Evolutionary conservation across 179 eudicot species (phyloP).

Genomic region (Pouteria campechiana): DNA sequence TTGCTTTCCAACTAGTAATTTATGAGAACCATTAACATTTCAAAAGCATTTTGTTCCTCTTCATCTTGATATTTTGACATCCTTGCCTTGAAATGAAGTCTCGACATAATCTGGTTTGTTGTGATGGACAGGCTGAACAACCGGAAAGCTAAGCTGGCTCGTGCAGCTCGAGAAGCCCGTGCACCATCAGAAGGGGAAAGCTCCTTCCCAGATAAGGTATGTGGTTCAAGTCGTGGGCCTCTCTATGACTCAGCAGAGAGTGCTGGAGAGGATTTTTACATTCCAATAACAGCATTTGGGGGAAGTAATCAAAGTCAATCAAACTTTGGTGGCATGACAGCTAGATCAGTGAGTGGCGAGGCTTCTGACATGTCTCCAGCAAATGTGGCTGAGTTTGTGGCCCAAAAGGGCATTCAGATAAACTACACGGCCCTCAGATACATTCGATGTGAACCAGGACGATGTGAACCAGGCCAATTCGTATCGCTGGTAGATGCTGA

Average conservation of each 20-base stretch:
- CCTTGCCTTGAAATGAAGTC: too few species aligned
- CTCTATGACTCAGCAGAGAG: slow-evolving; percentile 27
- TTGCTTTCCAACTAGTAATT: too few species aligned
- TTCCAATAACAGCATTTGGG: slow-evolving; percentile 17
- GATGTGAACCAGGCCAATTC: slow-evolving; percentile 42
- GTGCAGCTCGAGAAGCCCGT: slow-evolving; percentile 65
- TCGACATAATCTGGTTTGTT: too few species aligned
- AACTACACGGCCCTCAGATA: too few species aligned
- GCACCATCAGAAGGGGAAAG: slow-evolving; percentile 35
- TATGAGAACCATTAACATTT: too few species aligned
- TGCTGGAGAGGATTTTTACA: slow-evolving; percentile 13
- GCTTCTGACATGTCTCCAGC: slow-evolving; percentile 11
- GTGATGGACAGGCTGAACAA: slow-evolving; percentile 64
- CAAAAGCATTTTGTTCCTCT: too few species aligned
- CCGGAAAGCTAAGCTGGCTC: slow-evolving; percentile 82
- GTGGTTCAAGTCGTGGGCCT: slow-evolving; percentile 17
- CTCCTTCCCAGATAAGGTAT: slow-evolving; percentile 29
- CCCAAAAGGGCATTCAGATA: too few species aligned
- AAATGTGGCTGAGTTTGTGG: too few species aligned
- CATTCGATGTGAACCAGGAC: too few species aligned
- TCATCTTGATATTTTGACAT: too few species aligned
- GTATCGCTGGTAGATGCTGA: slow-evolving; percentile 42
- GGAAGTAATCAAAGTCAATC: slow-evolving; percentile 4
- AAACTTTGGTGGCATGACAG: slow-evolving; percentile 6
- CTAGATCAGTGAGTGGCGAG: slow-evolving; percentile 10